These are phyloP conservation scores for Schizochytrium sp. DNA, from an alignment of 108 stramenopile species.

Conservation along the genomic window DNA sequence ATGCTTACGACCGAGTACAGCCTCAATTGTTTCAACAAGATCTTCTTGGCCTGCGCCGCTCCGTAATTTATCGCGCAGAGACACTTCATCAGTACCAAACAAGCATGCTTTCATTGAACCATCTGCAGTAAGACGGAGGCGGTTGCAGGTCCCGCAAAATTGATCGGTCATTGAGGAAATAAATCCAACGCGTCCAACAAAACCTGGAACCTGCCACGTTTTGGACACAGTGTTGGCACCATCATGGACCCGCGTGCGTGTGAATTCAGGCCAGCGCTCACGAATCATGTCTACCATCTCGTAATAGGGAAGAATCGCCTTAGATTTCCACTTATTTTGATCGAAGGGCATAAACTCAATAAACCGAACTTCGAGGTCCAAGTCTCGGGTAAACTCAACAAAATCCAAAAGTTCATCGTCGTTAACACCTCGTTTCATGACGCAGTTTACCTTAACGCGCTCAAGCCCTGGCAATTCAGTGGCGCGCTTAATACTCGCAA, in stretches of 20 bases:
- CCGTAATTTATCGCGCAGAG: conserved; percentile 85
- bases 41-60: conserved; percentile 73
- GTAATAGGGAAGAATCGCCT: conserved; percentile 83
- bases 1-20: conserved; percentile 86
- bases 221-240: conserved; percentile 96
- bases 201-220: conserved; percentile 83
- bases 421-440: conserved; percentile 89
- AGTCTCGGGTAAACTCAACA: conserved; percentile 78
- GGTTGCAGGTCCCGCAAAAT: conserved; percentile 97
- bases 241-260: conserved; percentile 65
- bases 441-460: conserved; percentile 94
- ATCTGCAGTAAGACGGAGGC: conserved; percentile 96
- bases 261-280: background rate
- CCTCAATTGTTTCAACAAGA: conserved; percentile 78
- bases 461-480: conserved; percentile 65
- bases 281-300: conserved; percentile 82
- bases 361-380: conserved; percentile 89
- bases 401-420: conserved; percentile 90
- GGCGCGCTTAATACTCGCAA: conserved; percentile 80
- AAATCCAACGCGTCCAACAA: conserved; percentile 87
- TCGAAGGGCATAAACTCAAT: conserved; percentile 99
- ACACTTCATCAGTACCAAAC: conserved; percentile 89
- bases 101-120: conserved; percentile 96
- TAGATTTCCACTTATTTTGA: conserved; percentile 88
- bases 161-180: conserved; percentile 97